A percentile compares a stretch with the other conserved stretches of the same genome.
These are phyloP conservation scores for Triadica sebifera DNA, from an alignment of 345 rosid genomes.

Conservation along the genomic window DNA sequence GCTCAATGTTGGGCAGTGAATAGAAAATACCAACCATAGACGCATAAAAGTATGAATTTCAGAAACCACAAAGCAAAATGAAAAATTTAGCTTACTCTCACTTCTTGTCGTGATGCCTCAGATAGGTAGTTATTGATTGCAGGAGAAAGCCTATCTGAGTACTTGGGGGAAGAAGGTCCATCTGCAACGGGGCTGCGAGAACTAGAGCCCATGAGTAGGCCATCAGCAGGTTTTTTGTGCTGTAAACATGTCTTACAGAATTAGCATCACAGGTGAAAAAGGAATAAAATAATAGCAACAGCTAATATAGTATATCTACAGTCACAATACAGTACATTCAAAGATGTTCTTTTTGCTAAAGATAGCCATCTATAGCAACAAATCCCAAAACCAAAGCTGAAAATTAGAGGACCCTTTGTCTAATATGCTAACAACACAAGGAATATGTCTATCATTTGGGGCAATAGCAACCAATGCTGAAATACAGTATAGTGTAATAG, in stretches of 20 bases:
- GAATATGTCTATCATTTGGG: background rate
- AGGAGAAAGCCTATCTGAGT: conserved; percentile 98
- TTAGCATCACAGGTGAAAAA: conserved; percentile 6
- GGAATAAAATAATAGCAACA: background rate
- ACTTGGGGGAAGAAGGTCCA: conserved; percentile 89
- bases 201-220: conserved; percentile 83
- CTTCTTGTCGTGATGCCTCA: conserved; percentile 98
- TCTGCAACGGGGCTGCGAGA: conserved; percentile 84
- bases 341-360: background rate
- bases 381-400: background rate
- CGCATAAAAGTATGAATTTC: background rate
- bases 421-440: background rate
- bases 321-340: background rate
- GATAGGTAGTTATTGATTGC: conserved; percentile 87
- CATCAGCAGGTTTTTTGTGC: conserved; percentile 89
- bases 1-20: background rate
- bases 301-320: background rate
- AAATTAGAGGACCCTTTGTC: background rate
- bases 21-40: conserved; percentile 6
- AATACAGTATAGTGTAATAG: background rate
- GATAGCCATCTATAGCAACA: background rate
- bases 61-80: background rate
- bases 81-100: conserved; percentile 53
- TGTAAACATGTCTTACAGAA: conserved; percentile 35
- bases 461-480: background rate